Conservation (phyloP, 371 early-diverging fungal species). For the Mucor lusitanicus region DNA sequence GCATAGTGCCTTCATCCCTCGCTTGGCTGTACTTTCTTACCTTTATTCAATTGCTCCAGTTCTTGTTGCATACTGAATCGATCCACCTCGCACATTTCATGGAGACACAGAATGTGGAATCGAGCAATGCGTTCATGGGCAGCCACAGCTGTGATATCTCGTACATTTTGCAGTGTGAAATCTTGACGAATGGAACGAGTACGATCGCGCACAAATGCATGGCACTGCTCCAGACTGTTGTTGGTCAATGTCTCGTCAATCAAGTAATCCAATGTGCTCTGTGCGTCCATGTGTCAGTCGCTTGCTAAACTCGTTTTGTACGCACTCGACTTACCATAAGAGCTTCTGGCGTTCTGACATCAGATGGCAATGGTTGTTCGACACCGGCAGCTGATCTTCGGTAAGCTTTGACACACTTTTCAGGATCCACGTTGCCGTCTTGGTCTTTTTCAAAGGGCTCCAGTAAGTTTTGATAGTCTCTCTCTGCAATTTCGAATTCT, state of each 20-base stretch:
- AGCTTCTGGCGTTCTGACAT: conserved; percentile 83
- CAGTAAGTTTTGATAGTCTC: conserved; percentile 76
- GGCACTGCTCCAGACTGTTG: conserved; percentile 63
- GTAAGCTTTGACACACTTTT: conserved; percentile 80
- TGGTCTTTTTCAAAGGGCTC: conserved; percentile 74
- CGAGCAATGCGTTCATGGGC: conserved; percentile 88
- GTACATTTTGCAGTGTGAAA: conserved; percentile 83
- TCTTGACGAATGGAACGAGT: conserved; percentile 88
- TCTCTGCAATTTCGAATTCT: conserved; percentile 85
- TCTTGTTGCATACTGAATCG: conserved; percentile 82
- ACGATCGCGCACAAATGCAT: conserved; percentile 89
- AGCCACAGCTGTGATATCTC: conserved; percentile 65
- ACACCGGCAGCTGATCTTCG: conserved; percentile 89
- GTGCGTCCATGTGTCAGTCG: neutral
- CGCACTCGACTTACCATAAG: conserved; percentile 50
- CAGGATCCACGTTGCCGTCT: conserved; percentile 59
- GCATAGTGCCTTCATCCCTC: neutral
- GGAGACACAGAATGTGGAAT: conserved; percentile 83
- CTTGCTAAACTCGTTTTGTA: neutral
- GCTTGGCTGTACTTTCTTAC: conserved; percentile 25
- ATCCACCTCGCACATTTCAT: conserved; percentile 70
- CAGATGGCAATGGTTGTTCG: conserved; percentile 85
- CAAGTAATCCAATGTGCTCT: conserved; percentile 81
- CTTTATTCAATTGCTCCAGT: conserved; percentile 86
- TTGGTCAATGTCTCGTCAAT: conserved; percentile 60